phyloP scores from a whole-genome alignment of 2,329 filamentous ascomycete genomes.

The Gaeumannomyces tritici region DNA sequence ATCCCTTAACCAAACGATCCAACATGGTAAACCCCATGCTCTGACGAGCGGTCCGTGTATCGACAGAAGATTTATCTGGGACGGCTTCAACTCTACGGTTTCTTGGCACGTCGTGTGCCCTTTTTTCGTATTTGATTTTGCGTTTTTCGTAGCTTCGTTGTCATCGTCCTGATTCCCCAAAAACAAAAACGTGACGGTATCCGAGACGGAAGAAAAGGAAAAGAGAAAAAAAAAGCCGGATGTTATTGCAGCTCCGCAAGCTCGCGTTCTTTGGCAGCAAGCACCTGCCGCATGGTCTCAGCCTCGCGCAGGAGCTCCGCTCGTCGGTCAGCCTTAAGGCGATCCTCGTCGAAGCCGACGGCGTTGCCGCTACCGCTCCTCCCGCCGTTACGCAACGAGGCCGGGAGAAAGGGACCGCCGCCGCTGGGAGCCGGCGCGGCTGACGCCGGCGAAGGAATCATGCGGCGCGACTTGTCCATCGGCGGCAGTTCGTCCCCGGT shows the following conservation, averaged over 20 bases:
- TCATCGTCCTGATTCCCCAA: neutral
- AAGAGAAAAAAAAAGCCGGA: neutral
- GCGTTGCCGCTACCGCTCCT: conserved; percentile 7
- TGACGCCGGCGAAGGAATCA: conserved; percentile 32
- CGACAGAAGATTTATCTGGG: neutral
- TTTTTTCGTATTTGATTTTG: neutral
- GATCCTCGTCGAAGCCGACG: conserved; percentile 32
- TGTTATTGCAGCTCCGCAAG: conserved; percentile 35
- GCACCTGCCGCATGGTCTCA: conserved; percentile 63
- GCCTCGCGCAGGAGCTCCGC: conserved; percentile 62
- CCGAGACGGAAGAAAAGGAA: neutral
- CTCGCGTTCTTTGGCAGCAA: conserved; percentile 66
- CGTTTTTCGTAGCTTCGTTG: neutral
- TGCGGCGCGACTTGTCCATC: conserved; percentile 28
- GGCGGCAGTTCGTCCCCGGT: conserved; percentile 23
- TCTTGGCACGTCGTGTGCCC: neutral
- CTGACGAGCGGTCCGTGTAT: neutral
- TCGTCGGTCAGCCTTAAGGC: conserved; percentile 50
- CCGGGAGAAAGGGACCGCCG: conserved; percentile 21
- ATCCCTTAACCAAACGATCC: neutral
- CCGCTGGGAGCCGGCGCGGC: conserved; percentile 28
- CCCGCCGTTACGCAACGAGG: conserved; percentile 6
- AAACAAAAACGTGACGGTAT: neutral
- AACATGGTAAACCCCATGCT: neutral
- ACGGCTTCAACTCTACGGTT: neutral